phyloP scores from a whole-genome alignment of 345 rosid species.

The Eucalyptus caleyi region DNA sequence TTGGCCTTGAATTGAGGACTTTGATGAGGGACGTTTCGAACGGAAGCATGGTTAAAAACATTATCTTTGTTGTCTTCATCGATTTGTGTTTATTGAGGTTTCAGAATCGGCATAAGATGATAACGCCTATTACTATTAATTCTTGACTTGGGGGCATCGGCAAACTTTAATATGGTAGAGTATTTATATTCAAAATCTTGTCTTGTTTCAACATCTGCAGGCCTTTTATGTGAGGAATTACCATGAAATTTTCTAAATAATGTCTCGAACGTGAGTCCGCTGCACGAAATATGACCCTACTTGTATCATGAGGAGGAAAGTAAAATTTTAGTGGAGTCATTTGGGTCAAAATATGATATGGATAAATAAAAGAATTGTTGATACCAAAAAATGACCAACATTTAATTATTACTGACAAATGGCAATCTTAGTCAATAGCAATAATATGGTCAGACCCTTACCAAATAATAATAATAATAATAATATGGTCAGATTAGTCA shows the following conservation, averaged over 20 bases:
- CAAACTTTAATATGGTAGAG: neutral
- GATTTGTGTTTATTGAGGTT: neutral
- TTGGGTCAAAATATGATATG: neutral
- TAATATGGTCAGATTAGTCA: neutral
- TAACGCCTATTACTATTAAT: neutral
- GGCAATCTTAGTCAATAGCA: neutral
- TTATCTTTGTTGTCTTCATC: neutral
- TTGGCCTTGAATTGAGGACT: neutral
- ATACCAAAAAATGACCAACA: neutral
- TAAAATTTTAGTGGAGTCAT: neutral
- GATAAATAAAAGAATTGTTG: neutral
- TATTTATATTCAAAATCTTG: neutral
- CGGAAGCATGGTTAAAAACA: neutral
- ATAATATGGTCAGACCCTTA: neutral
- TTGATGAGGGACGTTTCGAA: neutral
- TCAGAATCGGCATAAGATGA: neutral
- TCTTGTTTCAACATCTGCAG: neutral
- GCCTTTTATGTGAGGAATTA: neutral
- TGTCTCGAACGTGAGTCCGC: neutral
- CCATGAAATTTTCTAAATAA: neutral
- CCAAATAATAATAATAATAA: no score
- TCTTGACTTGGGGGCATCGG: neutral
- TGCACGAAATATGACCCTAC: neutral
- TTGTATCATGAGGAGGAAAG: neutral
- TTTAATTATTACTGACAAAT: neutral